Evolutionary conservation across 1,284 basidiomycete species (phyloP), one percentile per base, ranked within the genome.

Genomic region (Ganoderma multipileum): DNA sequence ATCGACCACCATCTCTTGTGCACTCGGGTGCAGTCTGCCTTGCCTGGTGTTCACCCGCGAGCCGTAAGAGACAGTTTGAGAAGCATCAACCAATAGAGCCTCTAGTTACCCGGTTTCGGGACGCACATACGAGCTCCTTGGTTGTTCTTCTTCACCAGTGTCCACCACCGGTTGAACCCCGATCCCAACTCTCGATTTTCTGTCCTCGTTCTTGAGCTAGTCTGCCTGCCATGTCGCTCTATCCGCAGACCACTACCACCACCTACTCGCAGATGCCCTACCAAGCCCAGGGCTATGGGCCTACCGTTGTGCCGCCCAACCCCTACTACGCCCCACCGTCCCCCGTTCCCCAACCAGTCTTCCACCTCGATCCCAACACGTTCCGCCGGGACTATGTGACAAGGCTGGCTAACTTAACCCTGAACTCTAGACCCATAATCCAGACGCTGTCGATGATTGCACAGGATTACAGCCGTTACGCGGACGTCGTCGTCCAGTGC

Each of bases 401-500:
- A 61, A 92, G 95, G 69, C 90, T 99, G 68, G 85, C 90, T 76
- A 89, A 93, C 74, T 91, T 99, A 71, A 96, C 92, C 54, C 91
- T 97, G 85, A 99, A 99, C 82, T 98, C 96, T 74, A 93, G 97
- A 78, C 95, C 96, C 18, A 92, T 98, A 73, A 99, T 99, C 76
- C 96, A 97, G 82, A 89, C 89, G 71, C 84, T 99, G n/a, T 99
- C 97, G 38, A 90, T 97, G 85, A 89, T 96, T 76, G 97, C 98
- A 42, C 93, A 96, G 84, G 93, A 97, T 70, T 91, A 94, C 78
- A 84, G 89, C 65, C 90, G 93, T 71, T 86, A 91, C 82, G 91
- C 94, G 73, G 89, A 92, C 68, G 89, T 95, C 64, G 92, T 99
- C 28, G 93, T 92, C 0, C 91, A 96, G 73, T 95, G 94, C 79